Evolutionary conservation across 352 stramenopile genomes (phyloP).

Genomic region (Pythium monospermum): DNA sequence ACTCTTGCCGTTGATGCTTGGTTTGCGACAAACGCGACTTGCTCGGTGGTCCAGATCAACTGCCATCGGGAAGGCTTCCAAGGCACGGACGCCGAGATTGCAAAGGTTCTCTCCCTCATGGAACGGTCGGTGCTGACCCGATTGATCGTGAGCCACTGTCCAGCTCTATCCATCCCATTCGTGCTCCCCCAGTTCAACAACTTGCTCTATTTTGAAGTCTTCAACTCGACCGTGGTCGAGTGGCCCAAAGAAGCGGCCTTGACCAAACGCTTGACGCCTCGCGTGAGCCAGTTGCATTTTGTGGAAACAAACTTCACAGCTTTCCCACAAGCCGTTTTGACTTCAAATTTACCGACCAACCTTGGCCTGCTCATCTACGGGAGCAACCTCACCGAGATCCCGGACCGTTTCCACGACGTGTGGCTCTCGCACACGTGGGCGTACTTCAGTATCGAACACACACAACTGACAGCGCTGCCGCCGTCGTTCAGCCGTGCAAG

Average conservation of each 20-base stretch:
- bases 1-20: slow-evolving; percentile 4
- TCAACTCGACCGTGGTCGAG: slow-evolving; percentile 7
- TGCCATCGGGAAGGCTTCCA: too few species aligned
- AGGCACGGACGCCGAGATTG: not conserved
- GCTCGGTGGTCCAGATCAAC: slow-evolving; percentile 17
- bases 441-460: not conserved
- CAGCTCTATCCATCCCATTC: slow-evolving; percentile 3
- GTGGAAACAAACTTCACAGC: slow-evolving; percentile 2
- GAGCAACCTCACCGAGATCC: not conserved
- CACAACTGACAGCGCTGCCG: not conserved
- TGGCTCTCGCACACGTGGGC: not conserved
- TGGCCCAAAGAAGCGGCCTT: slow-evolving; percentile 1
- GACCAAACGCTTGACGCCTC: not conserved
- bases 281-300: not conserved
- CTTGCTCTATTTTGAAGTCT: slow-evolving; percentile 4
- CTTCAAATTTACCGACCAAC: not conserved
- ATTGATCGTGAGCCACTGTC: slow-evolving; percentile 17
- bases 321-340: not conserved
- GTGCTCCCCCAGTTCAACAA: slow-evolving; percentile 4
- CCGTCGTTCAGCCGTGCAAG: too few species aligned
- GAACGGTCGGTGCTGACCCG: slow-evolving; percentile 4
- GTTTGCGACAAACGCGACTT: slow-evolving; percentile 2
- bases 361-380: not conserved
- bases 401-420: not conserved
- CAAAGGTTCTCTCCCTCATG: slow-evolving; percentile 1